Conservation (phyloP, 352 stramenopile species). For the Phytophthora niederhauseri region DNA sequence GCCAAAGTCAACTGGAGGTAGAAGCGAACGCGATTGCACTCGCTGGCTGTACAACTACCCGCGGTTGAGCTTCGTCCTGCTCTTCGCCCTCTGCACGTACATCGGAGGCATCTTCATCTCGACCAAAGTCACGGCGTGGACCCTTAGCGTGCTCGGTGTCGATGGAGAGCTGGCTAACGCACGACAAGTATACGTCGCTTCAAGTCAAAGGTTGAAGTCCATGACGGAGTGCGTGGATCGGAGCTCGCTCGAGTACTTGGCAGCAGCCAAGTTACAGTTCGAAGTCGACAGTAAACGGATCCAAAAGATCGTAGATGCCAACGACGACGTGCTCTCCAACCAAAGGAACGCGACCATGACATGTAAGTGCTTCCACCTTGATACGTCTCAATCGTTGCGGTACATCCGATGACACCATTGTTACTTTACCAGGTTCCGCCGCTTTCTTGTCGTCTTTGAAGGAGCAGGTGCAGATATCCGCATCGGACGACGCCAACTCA, state of each 20-base stretch:
- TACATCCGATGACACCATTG: not conserved
- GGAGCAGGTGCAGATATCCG: slow-evolving; percentile 10
- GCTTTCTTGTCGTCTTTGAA: slow-evolving; percentile 32
- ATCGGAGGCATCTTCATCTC: slow-evolving; percentile 51
- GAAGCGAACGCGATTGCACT: not conserved
- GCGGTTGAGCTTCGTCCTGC: slow-evolving; percentile 56
- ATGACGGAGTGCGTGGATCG: slow-evolving; percentile 45
- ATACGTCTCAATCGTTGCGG: not conserved
- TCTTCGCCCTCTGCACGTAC: slow-evolving; percentile 50
- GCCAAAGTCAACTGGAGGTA: slow-evolving; percentile 2
- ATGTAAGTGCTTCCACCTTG: slow-evolving; percentile 25
- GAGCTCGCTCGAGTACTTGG: slow-evolving; percentile 34
- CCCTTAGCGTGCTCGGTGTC: slow-evolving; percentile 36
- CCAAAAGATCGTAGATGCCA: slow-evolving; percentile 37
- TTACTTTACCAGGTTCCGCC: slow-evolving; percentile 25
- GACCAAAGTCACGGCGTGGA: slow-evolving; percentile 39
- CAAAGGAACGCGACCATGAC: slow-evolving; percentile 28
- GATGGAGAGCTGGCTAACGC: slow-evolving; percentile 34
- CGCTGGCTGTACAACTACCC: slow-evolving; percentile 51
- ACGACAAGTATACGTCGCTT: slow-evolving; percentile 39
- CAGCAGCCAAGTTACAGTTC: slow-evolving; percentile 31
- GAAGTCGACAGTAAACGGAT: slow-evolving; percentile 32
- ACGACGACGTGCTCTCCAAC: slow-evolving; percentile 26
- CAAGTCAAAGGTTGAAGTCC: slow-evolving; percentile 35
- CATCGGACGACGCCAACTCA: slow-evolving; percentile 24